Base-by-base conservation (phyloP, 106 monocot genomes). In the Dioscorea dumetorum region DNA sequence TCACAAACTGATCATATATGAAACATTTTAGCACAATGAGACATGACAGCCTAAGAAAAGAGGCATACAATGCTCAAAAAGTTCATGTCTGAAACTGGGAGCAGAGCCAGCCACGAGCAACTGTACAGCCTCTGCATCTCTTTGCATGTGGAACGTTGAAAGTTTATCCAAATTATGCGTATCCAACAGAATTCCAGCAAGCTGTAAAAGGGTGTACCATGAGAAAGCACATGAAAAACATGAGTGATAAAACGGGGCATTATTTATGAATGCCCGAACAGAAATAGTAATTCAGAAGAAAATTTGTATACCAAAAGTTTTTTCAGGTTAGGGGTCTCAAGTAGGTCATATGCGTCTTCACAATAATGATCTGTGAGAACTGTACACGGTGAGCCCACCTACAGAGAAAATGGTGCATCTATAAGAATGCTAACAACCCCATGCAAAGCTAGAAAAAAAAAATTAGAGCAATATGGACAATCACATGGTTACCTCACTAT, bases 121-220 rank as follows among this genome's bases (percentile, higher is more conserved):
- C 19, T 73, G 79, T 7, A 79, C 86, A 58, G 86, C 86, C 67
- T 86, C 86, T 52, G 67, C 72, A 76, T 86, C 86, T 60, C 82
- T 75, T 17, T 76, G 76, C 61, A 73, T 80, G 52, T n/a, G 64
- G 35, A 66, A 59, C 31, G 64, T 80, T 22, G 41, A 60, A 48
- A 61, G 16, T 61, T 17, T 64, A 48, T 70, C 63, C 50, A 86
- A 61, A 57, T 86, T 86, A 16, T 72, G 64, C 21, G 82, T 86
- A 67, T 86, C 86, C 63, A 82, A 73, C 21, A 86, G 61, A 59
- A 86, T 79, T 21, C 86, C 86, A 68, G 86, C 82, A 69, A 86
- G 79, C 86, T 86, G 71, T 34, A 50, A 66, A 60, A 32, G 57
- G 19, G 12, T 16, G 51, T 21, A 33, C 5, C 41, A 41, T 10